A percentile compares a stretch with the other conserved stretches of the same genome.
These are phyloP conservation scores for Hemisphaericaspora xylofermentans DNA, from an alignment of 1,139 yeast genomes.

Conservation along the genomic window DNA sequence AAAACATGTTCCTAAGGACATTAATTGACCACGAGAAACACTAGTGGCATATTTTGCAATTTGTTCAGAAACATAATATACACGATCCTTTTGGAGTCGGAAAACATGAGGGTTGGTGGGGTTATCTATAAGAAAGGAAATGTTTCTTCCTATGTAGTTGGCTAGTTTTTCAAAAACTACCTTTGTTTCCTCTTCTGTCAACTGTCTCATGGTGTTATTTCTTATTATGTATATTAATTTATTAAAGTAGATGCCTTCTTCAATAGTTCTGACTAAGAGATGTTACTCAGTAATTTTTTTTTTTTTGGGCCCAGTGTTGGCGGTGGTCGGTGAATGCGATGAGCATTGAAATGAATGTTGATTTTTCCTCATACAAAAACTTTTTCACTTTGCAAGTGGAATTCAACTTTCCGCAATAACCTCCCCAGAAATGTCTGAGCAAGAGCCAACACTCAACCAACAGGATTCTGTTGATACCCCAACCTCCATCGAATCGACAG, in stretches of 20 bases:
- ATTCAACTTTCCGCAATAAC: no score
- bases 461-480: background rate
- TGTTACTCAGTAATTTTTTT: background rate
- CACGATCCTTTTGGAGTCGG: constrained; percentile 93
- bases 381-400: no score
- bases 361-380: no score
- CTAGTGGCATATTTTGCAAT: constrained; percentile 88
- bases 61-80: constrained; percentile 83
- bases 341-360: background rate
- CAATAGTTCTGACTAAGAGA: no score
- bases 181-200: constrained; percentile 96
- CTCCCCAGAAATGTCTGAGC: no score
- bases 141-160: constrained; percentile 92
- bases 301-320: background rate
- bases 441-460: background rate
- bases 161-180: constrained; percentile 95
- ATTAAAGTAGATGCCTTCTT: no score
- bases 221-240: no score
- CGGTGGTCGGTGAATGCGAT: background rate
- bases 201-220: constrained; percentile 71
- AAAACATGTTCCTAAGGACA: constrained; percentile 90
- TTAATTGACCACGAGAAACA: constrained; percentile 81
- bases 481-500: background rate
- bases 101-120: constrained; percentile 91
- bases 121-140: constrained; percentile 82